Evolutionary conservation across 2,329 filamentous ascomycete genomes (phyloP).

Genomic region (Diaporthe citrichinensis): DNA sequence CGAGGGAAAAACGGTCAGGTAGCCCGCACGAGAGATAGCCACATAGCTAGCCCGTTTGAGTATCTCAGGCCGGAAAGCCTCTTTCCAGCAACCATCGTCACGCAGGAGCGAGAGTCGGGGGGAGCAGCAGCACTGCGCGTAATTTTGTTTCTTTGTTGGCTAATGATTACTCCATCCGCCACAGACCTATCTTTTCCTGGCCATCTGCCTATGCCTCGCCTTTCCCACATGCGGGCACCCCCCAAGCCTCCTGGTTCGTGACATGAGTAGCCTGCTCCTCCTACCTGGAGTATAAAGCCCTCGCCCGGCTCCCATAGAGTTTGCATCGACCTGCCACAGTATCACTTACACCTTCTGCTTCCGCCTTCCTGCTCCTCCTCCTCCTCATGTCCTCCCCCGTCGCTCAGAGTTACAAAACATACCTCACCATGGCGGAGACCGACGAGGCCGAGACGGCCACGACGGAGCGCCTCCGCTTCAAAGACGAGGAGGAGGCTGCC

Average conservation of each 20-base stretch:
- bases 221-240: not conserved
- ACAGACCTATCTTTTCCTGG: not conserved
- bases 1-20: not conserved
- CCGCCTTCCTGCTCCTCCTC: not conserved
- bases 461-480: slow-evolving; percentile 38
- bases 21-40: not conserved
- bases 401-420: slow-evolving; percentile 33
- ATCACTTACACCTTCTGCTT: not conserved
- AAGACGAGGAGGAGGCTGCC: slow-evolving; percentile 31
- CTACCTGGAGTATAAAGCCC: slow-evolving; percentile 32
- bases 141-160: slow-evolving; percentile 27
- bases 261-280: slow-evolving; percentile 6
- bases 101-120: not conserved
- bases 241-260: not conserved
- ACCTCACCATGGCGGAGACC: slow-evolving; percentile 34
- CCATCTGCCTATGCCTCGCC: not conserved
- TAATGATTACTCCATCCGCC: slow-evolving; percentile 9
- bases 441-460: slow-evolving; percentile 8
- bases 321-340: not conserved
- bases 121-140: not conserved
- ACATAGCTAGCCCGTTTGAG: slow-evolving; percentile 17
- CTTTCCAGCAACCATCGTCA: slow-evolving; percentile 5
- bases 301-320: not conserved
- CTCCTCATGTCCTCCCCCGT: slow-evolving; percentile 29
- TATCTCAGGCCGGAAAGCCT: slow-evolving; percentile 16